Conservation (phyloP, 805 yeast species). For the Henningerozyma blattae region DNA sequence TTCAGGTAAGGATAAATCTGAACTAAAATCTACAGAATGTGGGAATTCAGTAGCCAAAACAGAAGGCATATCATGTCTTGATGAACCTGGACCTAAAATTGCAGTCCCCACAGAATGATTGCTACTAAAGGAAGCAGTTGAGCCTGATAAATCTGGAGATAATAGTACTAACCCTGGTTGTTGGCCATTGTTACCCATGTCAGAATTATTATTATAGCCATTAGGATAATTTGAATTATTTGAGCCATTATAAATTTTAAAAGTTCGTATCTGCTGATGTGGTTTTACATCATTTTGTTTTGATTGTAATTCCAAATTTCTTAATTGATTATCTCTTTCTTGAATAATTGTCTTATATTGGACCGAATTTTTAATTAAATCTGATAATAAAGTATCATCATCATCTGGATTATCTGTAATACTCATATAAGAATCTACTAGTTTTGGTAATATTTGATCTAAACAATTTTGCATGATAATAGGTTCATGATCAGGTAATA, state of each 20-base stretch:
- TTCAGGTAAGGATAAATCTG: slow-evolving; percentile 77
- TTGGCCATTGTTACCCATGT: neutral
- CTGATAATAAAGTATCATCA: slow-evolving; percentile 5
- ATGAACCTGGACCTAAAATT: neutral
- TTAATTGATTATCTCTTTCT: slow-evolving; percentile 7
- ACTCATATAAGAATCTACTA: slow-evolving; percentile 15
- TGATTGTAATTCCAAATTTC: neutral
- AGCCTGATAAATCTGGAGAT: neutral
- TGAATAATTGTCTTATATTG: slow-evolving; percentile 4
- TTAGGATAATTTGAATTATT: slow-evolving; percentile 3
- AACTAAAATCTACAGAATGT: slow-evolving; percentile 20
- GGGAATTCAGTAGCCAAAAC: slow-evolving; percentile 26
- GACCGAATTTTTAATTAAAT: slow-evolving; percentile 5
- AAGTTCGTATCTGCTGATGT: slow-evolving; percentile 19
- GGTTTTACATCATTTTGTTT: slow-evolving; percentile 6
- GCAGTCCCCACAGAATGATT: too few species aligned
- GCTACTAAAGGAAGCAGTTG: neutral
- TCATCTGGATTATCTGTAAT: slow-evolving; percentile 7
- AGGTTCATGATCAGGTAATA: slow-evolving; percentile 80
- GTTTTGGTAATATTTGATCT: slow-evolving; percentile 23
- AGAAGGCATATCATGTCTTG: slow-evolving; percentile 4
- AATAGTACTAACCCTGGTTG: slow-evolving; percentile 1
- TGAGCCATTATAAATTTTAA: slow-evolving; percentile 21
- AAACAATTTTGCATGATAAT: slow-evolving; percentile 34
- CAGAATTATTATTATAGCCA: neutral